A percentile compares a stretch with the other conserved stretches of the same genome.
These are phyloP conservation scores for Bruguiera parviflora DNA, from an alignment of 345 rosid species.

Conservation along the genomic window DNA sequence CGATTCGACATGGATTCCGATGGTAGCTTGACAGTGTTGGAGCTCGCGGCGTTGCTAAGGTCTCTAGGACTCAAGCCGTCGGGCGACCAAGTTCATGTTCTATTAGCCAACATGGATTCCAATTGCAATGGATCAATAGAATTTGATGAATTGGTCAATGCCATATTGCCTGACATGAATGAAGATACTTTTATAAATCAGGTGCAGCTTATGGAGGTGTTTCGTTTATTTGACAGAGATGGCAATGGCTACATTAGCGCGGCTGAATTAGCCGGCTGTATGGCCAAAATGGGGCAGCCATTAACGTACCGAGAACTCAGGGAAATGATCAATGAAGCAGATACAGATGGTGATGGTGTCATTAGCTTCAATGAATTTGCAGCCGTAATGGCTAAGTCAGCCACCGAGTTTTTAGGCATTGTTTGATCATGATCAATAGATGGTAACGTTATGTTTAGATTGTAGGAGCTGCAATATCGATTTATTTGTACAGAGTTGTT, in stretches of 20 bases:
- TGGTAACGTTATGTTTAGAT: slow-evolving; percentile 2
- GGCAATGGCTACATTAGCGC: slow-evolving; percentile 80
- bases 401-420: slow-evolving; percentile 47
- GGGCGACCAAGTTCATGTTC: slow-evolving; percentile 64
- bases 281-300: slow-evolving; percentile 92
- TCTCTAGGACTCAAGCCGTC: slow-evolving; percentile 76
- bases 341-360: slow-evolving; percentile 71
- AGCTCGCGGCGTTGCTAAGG: slow-evolving; percentile 77
- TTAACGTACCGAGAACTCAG: slow-evolving; percentile 62
- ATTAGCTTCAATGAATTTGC: slow-evolving; percentile 76
- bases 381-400: slow-evolving; percentile 66
- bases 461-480: not conserved
- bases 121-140: slow-evolving; percentile 77
- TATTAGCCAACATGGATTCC: slow-evolving; percentile 69
- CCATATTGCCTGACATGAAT: slow-evolving; percentile 52
- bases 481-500: not conserved
- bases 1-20: slow-evolving; percentile 88
- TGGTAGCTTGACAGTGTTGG: slow-evolving; percentile 86
- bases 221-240: slow-evolving; percentile 66
- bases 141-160: slow-evolving; percentile 67
- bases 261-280: slow-evolving; percentile 70
- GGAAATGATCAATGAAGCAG: slow-evolving; percentile 82
- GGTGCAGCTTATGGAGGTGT: slow-evolving; percentile 54
- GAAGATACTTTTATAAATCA: slow-evolving; percentile 54
- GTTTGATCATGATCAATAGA: slow-evolving; percentile 22